Evolutionary conservation across 495 filamentous ascomycete genomes (phyloP).

Genomic region (Neurospora pannonica): DNA sequence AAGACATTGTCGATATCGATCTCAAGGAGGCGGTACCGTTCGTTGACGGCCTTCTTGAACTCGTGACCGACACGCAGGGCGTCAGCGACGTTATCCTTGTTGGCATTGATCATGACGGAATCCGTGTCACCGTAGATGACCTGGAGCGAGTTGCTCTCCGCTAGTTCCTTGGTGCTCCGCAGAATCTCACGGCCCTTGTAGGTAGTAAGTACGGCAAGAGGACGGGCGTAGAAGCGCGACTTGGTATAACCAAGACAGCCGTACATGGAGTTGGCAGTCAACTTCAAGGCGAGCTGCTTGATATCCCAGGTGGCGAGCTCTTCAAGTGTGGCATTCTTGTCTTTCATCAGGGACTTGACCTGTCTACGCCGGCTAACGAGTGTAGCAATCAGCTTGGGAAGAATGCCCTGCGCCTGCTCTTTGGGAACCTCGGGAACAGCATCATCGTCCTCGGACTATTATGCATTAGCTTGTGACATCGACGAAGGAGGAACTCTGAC

Average conservation of each 20-base stretch:
- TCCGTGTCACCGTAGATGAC: slow-evolving; percentile 99
- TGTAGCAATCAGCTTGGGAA: slow-evolving; percentile 82
- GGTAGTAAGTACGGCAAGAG: slow-evolving; percentile 89
- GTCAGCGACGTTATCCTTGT: slow-evolving; percentile 85
- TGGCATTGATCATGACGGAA: slow-evolving; percentile 99
- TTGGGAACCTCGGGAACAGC: slow-evolving; percentile 59
- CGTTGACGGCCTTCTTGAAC: slow-evolving; percentile 66
- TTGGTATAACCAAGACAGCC: slow-evolving; percentile 93
- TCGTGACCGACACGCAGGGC: slow-evolving; percentile 75
- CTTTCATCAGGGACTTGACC: slow-evolving; percentile 95
- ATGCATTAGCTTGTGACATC: slow-evolving; percentile 12
- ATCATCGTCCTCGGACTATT: slow-evolving; percentile 70
- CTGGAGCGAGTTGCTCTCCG: slow-evolving; percentile 74
- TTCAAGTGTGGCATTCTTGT: slow-evolving; percentile 74
- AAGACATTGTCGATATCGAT: slow-evolving; percentile 99
- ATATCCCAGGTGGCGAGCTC: slow-evolving; percentile 95
- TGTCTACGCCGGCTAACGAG: slow-evolving; percentile 78
- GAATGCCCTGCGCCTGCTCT: slow-evolving; percentile 65
- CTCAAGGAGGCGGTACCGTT: slow-evolving; percentile 79
- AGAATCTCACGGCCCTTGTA: slow-evolving; percentile 98
- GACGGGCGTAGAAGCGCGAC: slow-evolving; percentile 92
- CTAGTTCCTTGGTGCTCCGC: slow-evolving; percentile 85
- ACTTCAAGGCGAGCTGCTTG: slow-evolving; percentile 90
- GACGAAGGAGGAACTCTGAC: slow-evolving; percentile 3
- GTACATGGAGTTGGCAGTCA: slow-evolving; percentile 99